phyloP scores from a whole-genome alignment of 2,329 filamentous ascomycete genomes.

The Pestalotiopsis sp. region DNA sequence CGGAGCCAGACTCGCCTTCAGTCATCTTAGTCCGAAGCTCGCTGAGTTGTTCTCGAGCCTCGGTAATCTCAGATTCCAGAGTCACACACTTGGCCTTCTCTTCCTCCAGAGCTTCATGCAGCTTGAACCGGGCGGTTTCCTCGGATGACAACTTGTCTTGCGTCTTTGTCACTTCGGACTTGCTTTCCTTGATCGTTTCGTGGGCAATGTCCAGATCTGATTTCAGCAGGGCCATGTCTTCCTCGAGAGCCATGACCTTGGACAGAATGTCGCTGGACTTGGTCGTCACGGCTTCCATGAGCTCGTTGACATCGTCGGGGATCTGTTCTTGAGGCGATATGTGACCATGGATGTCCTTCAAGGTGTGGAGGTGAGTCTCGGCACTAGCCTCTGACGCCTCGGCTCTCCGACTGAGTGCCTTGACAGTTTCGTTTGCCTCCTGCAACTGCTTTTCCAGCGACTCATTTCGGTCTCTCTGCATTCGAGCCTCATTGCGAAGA shows the following conservation, averaged over 20 bases:
- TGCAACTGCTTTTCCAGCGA: constrained; percentile 61
- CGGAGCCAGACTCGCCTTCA: constrained; percentile 82
- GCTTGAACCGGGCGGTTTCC: constrained; percentile 52
- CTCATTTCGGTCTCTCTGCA: constrained; percentile 63
- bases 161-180: constrained; percentile 56
- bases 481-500: constrained; percentile 60
- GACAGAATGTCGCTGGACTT: constrained; percentile 60
- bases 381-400: constrained; percentile 53
- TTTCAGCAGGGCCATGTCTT: constrained; percentile 60
- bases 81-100: constrained; percentile 57
- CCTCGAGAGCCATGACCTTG: constrained; percentile 63
- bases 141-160: constrained; percentile 55
- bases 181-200: constrained; percentile 55
- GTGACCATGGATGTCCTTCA: constrained; percentile 62
- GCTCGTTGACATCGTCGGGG: constrained; percentile 58
- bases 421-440: constrained; percentile 55
- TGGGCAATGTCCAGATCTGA: constrained; percentile 66
- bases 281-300: constrained; percentile 63
- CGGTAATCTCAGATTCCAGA: constrained; percentile 59
- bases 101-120: constrained; percentile 56
- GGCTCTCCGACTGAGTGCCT: constrained; percentile 52
- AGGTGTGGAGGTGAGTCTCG: constrained; percentile 52
- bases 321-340: constrained; percentile 54
- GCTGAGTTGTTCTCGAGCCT: constrained; percentile 70
- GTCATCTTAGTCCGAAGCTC: constrained; percentile 72